A percentile compares a stretch with the other conserved stretches of the same genome.
Evolutionary conservation across 106 monocot species (phyloP).

Genomic region (Dioscorea dumetorum): DNA sequence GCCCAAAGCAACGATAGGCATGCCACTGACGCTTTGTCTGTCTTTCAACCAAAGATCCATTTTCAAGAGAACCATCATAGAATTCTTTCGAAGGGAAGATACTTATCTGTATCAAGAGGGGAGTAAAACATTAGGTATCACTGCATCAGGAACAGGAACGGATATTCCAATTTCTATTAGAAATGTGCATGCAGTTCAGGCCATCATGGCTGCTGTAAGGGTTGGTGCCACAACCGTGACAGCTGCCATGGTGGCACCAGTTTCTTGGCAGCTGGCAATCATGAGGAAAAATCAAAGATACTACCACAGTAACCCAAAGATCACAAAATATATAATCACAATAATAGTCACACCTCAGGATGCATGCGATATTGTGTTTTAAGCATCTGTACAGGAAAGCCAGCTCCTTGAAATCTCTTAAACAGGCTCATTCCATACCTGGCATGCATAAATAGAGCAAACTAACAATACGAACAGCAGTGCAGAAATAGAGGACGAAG

Average conservation of each 20-base stretch:
- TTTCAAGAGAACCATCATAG: constrained; percentile 63
- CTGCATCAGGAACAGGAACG: no score
- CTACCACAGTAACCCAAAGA: neutral
- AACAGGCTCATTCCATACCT: constrained; percentile 95
- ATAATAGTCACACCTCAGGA: constrained; percentile 55
- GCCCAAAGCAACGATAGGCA: constrained; percentile 76
- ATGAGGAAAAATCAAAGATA: no score
- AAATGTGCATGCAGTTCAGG: no score
- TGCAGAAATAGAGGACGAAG: neutral
- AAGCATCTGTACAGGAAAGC: constrained; percentile 95
- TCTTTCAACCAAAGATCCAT: constrained; percentile 56
- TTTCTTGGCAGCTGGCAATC: no score
- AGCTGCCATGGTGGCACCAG: no score
- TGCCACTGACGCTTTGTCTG: constrained; percentile 68
- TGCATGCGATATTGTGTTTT: constrained; percentile 98
- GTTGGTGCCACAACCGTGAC: no score
- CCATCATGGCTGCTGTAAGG: no score
- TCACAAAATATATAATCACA: neutral
- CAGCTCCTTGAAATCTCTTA: constrained; percentile 92
- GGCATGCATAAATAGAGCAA: constrained; percentile 2
- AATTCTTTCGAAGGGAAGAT: constrained; percentile 93
- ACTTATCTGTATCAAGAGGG: constrained; percentile 53
- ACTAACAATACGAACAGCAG: constrained; percentile 5
- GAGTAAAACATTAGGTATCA: no score
- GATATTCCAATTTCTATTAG: no score